phyloP scores from a whole-genome alignment of 139 green algal species.

The Mesotaenium endlicherianum region DNA sequence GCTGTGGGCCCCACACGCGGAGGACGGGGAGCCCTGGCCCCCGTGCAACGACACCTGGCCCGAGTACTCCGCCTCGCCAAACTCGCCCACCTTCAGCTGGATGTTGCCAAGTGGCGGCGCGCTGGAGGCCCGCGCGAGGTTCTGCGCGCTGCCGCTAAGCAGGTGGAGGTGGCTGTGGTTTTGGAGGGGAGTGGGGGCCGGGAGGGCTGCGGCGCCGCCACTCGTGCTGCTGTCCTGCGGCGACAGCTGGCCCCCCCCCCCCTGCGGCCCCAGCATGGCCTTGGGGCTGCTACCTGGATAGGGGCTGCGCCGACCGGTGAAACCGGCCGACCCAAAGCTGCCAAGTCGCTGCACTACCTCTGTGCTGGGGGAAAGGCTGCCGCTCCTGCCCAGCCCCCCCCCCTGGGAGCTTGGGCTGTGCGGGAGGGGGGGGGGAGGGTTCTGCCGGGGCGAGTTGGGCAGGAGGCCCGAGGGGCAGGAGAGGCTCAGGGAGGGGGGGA shows the following conservation, averaged over 20 bases:
- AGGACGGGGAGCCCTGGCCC: background rate
- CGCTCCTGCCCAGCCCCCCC: background rate
- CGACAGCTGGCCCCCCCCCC: background rate
- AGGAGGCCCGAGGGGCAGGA: no score
- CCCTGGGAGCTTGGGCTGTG: background rate
- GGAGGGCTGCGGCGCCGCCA: background rate
- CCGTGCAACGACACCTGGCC: constrained; percentile 1
- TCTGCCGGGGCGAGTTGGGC: no score
- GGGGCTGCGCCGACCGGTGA: background rate
- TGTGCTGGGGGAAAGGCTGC: background rate
- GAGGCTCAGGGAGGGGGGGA: no score
- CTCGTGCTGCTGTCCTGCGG: background rate
- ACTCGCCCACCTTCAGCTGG: constrained; percentile 6
- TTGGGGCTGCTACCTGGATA: no score
- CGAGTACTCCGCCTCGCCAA: constrained; percentile 4
- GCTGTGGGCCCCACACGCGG: background rate
- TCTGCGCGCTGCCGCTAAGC: no score
- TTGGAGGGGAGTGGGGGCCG: background rate
- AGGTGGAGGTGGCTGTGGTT: background rate
- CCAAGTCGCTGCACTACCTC: background rate
- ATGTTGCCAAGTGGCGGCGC: constrained; percentile 23
- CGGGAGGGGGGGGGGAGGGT: background rate
- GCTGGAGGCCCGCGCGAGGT: constrained; percentile 1
- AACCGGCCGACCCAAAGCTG: background rate
- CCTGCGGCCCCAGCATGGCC: background rate